Percentiles rank a stretch among this genome's conserved stretches.
These are phyloP conservation scores for Ustilago sp. DNA, from an alignment of 1,284 basidiomycete genomes.

Conservation along the genomic window DNA sequence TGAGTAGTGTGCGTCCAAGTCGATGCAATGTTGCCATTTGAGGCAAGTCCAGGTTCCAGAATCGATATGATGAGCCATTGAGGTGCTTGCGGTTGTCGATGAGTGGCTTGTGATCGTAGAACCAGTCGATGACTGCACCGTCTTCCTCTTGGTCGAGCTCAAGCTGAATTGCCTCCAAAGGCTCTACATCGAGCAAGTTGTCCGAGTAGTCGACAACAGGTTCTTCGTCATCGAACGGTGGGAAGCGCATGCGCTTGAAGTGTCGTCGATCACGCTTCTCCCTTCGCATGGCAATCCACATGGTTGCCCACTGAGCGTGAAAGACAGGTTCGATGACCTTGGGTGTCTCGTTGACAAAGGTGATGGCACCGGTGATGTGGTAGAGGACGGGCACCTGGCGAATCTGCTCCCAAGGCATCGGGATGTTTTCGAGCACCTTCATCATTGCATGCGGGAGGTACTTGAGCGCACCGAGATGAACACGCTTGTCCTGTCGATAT, in stretches of 20 bases:
- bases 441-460: slow-evolving; percentile 99
- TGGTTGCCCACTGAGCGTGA: slow-evolving; percentile 98
- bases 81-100: slow-evolving; percentile 81
- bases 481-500: slow-evolving; percentile 98
- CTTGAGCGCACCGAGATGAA: slow-evolving; percentile 96
- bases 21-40: slow-evolving; percentile 98
- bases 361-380: slow-evolving; percentile 96
- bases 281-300: slow-evolving; percentile 99
- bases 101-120: slow-evolving; percentile 96
- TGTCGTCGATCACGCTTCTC: slow-evolving; percentile 99
- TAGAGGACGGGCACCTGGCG: slow-evolving; percentile 71
- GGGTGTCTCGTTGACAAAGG: slow-evolving; percentile 98
- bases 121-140: slow-evolving; percentile 94
- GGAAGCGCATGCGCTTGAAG: slow-evolving; percentile 99
- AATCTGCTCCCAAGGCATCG: slow-evolving; percentile 90
- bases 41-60: slow-evolving; percentile 90
- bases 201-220: slow-evolving; percentile 75
- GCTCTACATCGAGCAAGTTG: slow-evolving; percentile 97
- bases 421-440: slow-evolving; percentile 99
- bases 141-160: slow-evolving; percentile 96
- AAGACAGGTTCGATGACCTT: slow-evolving; percentile 96
- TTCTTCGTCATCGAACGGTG: slow-evolving; percentile 99
- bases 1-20: slow-evolving; percentile 90
- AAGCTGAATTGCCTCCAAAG: slow-evolving; percentile 96
- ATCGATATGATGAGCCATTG: slow-evolving; percentile 93